phyloP scores from a whole-genome alignment of 2,329 filamentous ascomycete genomes.

The Ophiobolus disseminans region DNA sequence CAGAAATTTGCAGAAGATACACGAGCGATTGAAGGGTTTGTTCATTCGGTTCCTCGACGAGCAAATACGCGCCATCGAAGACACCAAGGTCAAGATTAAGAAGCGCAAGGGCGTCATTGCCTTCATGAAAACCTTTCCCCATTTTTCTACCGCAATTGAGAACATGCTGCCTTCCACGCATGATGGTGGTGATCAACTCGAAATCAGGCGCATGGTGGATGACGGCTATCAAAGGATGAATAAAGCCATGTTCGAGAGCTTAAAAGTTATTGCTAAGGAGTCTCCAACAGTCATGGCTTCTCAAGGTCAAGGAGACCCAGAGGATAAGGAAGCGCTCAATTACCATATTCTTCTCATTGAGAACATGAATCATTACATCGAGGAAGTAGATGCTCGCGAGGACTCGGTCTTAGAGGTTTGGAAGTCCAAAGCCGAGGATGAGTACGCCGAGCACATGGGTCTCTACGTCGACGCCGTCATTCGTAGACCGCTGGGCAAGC shows the following conservation, averaged over 20 bases:
- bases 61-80: constrained; percentile 93
- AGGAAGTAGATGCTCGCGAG: constrained; percentile 80
- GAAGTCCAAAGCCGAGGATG: constrained; percentile 77
- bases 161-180: constrained; percentile 70
- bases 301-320: constrained; percentile 65
- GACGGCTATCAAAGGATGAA: constrained; percentile 87
- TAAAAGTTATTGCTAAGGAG: constrained; percentile 90
- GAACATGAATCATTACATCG: constrained; percentile 97
- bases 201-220: constrained; percentile 80
- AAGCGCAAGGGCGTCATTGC: constrained; percentile 96
- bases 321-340: constrained; percentile 96
- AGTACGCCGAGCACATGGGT: constrained; percentile 85
- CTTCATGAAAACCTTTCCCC: constrained; percentile 92
- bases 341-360: constrained; percentile 97
- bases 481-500: constrained; percentile 84
- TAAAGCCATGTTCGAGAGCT: constrained; percentile 94
- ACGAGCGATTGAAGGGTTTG: constrained; percentile 73
- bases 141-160: constrained; percentile 82
- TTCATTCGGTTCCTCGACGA: constrained; percentile 93
- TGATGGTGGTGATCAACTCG: constrained; percentile 63
- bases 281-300: constrained; percentile 63
- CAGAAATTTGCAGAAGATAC: constrained; percentile 78
- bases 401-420: constrained; percentile 82
- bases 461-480: constrained; percentile 89
- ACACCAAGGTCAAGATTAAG: constrained; percentile 98